Evolutionary conservation across 306 rosid species (phyloP).

Genomic region (Neltuma alba): DNA sequence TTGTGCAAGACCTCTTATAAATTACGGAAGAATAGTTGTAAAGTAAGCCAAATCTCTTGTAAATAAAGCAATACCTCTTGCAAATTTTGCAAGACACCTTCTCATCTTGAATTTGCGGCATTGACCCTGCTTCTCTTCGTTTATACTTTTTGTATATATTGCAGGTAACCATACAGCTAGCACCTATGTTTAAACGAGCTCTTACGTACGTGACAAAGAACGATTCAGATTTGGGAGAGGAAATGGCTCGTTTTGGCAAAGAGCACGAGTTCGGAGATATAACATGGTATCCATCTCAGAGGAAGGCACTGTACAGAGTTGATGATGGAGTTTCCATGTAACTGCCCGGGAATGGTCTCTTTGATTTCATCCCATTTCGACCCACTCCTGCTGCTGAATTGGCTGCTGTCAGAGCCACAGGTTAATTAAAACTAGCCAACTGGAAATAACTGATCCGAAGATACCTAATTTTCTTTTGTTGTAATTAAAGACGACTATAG

Average conservation of each 20-base stretch:
- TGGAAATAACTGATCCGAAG: no score
- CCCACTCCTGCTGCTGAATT: neutral
- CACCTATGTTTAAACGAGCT: neutral
- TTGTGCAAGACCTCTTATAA: no score
- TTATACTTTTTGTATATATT: no score
- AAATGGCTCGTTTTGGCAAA: neutral
- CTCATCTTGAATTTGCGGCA: no score
- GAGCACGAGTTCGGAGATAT: neutral
- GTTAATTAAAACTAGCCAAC: no score
- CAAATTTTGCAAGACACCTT: no score
- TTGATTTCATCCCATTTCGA: neutral
- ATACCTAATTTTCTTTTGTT: no score
- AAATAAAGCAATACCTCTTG: no score
- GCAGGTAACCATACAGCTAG: neutral
- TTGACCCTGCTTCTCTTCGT: no score
- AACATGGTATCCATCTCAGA: neutral
- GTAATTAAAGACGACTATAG: no score
- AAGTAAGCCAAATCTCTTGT: no score
- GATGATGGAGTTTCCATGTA: neutral
- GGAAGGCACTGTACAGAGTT: neutral
- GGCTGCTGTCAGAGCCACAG: neutral
- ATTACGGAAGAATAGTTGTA: no score
- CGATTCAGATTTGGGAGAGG: neutral
- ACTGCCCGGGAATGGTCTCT: neutral
- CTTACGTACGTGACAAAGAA: neutral